phyloP scores from a whole-genome alignment of 2,329 filamentous ascomycete genomes.

The Cephalotrichum gorgonifer region DNA sequence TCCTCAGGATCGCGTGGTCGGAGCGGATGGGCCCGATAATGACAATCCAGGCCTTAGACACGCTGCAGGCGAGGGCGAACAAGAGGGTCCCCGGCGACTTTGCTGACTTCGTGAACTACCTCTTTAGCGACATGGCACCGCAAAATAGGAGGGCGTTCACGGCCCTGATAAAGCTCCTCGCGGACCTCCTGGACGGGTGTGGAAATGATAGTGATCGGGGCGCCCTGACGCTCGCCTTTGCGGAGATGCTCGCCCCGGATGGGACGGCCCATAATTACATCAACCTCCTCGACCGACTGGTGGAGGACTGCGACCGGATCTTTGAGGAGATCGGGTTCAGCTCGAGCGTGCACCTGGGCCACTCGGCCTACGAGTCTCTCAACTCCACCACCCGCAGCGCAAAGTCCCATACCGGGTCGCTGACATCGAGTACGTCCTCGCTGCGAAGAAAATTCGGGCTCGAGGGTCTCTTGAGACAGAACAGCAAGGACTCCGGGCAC shows the following conservation, averaged over 20 bases:
- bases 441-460: conserved; percentile 77
- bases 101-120: conserved; percentile 54
- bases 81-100: conserved; percentile 64
- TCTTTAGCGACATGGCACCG: conserved; percentile 57
- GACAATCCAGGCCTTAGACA: conserved; percentile 57
- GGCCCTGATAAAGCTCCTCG: conserved; percentile 73
- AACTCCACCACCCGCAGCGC: conserved; percentile 43
- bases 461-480: conserved; percentile 64
- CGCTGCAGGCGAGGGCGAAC: conserved; percentile 59
- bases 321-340: conserved; percentile 52
- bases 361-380: conserved; percentile 43
- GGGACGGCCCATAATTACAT: conserved; percentile 74
- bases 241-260: conserved; percentile 72
- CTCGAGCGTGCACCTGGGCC: conserved; percentile 28
- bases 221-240: conserved; percentile 77
- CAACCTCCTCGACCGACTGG: conserved; percentile 76
- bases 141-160: conserved; percentile 70
- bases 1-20: conserved; percentile 77
- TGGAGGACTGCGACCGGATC: conserved; percentile 82
- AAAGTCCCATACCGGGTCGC: conserved; percentile 59
- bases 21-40: conserved; percentile 82
- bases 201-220: conserved; percentile 86
- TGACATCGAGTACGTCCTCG: conserved; percentile 80
- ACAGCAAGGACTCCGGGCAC: conserved; percentile 65
- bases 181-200: conserved; percentile 80